Base-by-base conservation (phyloP, 2,329 filamentous ascomycete species). In the Cladobotryum protrusum region DNA sequence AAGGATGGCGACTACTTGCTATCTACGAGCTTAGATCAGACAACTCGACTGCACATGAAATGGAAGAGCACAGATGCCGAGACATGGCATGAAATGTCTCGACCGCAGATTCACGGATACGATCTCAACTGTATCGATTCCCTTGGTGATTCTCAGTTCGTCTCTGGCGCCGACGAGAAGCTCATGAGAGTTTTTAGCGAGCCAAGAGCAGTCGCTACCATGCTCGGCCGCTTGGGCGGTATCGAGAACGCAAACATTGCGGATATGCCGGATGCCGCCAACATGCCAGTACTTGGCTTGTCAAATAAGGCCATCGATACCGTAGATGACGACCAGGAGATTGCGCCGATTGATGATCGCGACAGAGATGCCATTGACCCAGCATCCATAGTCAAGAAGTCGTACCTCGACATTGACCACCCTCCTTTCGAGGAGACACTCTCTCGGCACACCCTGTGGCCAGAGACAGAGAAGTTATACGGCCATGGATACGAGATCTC, bases 401-500 rank as follows among this genome's bases (percentile, higher is more conserved):
- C 81, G 1, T 78, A 81, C 4, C 72, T 90, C 7, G 78, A 85
- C 40, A 75, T 86, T 47, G 70, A 81, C 39, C 83, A 87, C 56
- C 91, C 93, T 11, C 92, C 93, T 0, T 78, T 89, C 34, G 93
- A 99, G 67, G 93, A 97, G 66, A 85, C 89, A 48, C 81, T 99
- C 2, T 86, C 90, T 19, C 83, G 91, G 8, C 85, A 95, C 66
- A 95, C 93, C 0, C 81, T 99, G 32, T 99, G 91, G 90, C 93
- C 93, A 3, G 93, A 99, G 65, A 82, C 82, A 6, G 93, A 99
- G 67, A 99, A 99, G 72, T 79, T 99, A 1, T 99, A 99, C 69
- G 93, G 93, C 2, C 93, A 99, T 69, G 93, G 93, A 29, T 96
- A 96, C 69, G 93, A 99, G 68, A 92, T 99, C 45, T 95, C 89